Conservation (phyloP, 352 stramenopile genomes). For the Phytophthora meadii region DNA sequence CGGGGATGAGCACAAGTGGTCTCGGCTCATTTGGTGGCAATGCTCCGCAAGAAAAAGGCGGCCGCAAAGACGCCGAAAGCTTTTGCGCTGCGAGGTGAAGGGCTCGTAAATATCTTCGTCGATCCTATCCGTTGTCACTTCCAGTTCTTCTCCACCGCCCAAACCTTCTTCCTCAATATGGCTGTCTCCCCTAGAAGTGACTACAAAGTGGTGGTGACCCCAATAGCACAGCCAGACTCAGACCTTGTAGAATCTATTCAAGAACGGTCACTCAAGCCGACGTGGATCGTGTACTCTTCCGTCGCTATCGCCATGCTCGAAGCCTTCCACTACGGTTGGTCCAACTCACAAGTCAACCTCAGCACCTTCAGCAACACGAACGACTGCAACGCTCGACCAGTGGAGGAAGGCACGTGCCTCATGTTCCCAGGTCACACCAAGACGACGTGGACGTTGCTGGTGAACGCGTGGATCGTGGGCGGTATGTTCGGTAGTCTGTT, state of each 20-base stretch:
- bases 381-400: slow-evolving; percentile 45
- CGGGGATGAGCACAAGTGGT: neutral
- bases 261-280: slow-evolving; percentile 27
- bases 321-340: slow-evolving; percentile 67
- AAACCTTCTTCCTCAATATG: no score
- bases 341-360: slow-evolving; percentile 58
- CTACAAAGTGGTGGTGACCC: no score
- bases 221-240: no score
- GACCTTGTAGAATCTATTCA: neutral
- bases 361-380: slow-evolving; percentile 57
- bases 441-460: slow-evolving; percentile 55
- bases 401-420: slow-evolving; percentile 52
- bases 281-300: slow-evolving; percentile 53
- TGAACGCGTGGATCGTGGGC: slow-evolving; percentile 69
- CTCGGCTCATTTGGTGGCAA: slow-evolving; percentile 9
- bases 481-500: slow-evolving; percentile 58
- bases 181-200: no score
- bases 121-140: no score
- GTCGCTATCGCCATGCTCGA: slow-evolving; percentile 44
- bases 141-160: no score
- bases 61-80: neutral
- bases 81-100: no score
- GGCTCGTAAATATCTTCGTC: no score
- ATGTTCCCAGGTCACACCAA: slow-evolving; percentile 67
- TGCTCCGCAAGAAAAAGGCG: neutral